Conservation (phyloP, 2,329 filamentous ascomycete genomes). For the Rhynchosporium agropyri region DNA sequence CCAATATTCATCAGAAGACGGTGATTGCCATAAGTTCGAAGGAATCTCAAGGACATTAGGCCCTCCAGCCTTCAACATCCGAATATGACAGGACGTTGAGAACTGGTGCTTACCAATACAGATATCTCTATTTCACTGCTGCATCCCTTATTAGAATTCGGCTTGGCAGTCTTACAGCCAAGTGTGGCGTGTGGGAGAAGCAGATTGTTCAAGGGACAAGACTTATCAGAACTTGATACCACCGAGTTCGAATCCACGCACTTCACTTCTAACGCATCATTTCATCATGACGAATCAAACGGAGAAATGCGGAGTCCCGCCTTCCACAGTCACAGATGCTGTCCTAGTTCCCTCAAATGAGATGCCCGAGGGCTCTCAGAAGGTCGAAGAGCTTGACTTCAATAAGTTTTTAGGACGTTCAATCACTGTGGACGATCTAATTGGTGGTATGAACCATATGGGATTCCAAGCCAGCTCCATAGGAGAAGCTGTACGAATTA, state of each 20-base stretch:
- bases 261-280: background rate
- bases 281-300: slow-evolving; percentile 16
- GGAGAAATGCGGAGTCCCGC: slow-evolving; percentile 40
- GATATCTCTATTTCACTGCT: no score
- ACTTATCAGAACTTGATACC: background rate
- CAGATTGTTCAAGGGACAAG: background rate
- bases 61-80: no score
- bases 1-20: no score
- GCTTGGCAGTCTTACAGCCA: no score
- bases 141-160: no score
- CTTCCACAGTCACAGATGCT: slow-evolving; percentile 70
- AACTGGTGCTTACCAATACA: no score
- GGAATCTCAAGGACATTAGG: no score
- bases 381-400: slow-evolving; percentile 92
- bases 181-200: no score
- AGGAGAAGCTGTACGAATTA: slow-evolving; percentile 84
- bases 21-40: no score
- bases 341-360: slow-evolving; percentile 84
- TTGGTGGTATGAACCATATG: slow-evolving; percentile 81
- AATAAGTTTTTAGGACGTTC: slow-evolving; percentile 73
- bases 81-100: no score
- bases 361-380: slow-evolving; percentile 74
- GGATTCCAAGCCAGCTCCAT: slow-evolving; percentile 82
- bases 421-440: slow-evolving; percentile 83
- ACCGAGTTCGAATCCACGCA: background rate